Evolutionary conservation across 257 asterid genomes (phyloP), one percentile per base, ranked within the genome.

Genomic region (Cordia subcordata): DNA sequence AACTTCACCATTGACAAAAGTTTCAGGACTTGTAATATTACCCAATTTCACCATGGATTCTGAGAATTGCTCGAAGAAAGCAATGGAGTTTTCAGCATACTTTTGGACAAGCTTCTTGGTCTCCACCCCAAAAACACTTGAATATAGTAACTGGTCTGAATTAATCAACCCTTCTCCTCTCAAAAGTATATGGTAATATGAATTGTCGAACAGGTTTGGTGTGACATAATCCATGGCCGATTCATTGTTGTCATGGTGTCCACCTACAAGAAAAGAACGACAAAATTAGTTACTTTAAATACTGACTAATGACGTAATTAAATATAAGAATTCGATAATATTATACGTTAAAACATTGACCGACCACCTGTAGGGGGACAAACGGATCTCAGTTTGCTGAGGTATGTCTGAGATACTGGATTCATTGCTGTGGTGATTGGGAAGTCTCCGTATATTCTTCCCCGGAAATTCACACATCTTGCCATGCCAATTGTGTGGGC

Each of bases 401-500:
- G 84, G 53, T 87, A 68, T 14, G 68, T 67, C 17, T 65, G 60
- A 19, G 98, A 78, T 14, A 69, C 42, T 61, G 86, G 77, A 69
- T 76, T 71, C 13, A 54, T 27, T 33, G 72, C 75, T 27, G 90
- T 66, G 47, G 94, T 83, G 45, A 53, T 15, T 27, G 49, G 10
- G 27, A 69, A 83, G 68, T 85, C 95, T 46, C 94, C 96, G 13
- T 87, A 87, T 33, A 90, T 85, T 75, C 97, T 79, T 47, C 72
- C 73, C 60, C 96, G 71, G 80, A 79, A 90, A 64, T 90, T 87
- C 51, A 69, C 82, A 55, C 96, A 90, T 8, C 96, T 68, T 5
- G 96, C 98, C 96, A 66, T 87, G 39, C 98, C 98, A 57, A 90
- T 87, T 10, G 98, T 90, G 62, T 90, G 98, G 18, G 95, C 95